Percentiles rank a stretch among this genome's conserved stretches.
Conservation (phyloP, 352 stramenopile species). For the Phytophthora nicotianae region DNA sequence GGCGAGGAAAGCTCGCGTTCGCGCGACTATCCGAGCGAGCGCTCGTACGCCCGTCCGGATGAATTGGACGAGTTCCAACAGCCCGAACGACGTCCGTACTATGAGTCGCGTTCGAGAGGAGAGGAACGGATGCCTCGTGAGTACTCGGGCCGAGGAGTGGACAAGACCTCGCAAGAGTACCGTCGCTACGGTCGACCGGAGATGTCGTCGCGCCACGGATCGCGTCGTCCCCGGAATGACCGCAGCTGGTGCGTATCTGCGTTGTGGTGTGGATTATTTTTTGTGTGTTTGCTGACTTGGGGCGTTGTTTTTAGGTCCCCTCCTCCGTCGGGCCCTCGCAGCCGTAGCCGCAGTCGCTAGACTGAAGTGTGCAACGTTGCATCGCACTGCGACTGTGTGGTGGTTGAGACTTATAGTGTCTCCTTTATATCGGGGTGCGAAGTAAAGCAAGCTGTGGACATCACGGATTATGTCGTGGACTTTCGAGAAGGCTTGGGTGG, state of each 20-base stretch:
- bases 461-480: slow-evolving; percentile 17
- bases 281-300: slow-evolving; percentile 13
- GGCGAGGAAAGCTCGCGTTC: slow-evolving; percentile 27
- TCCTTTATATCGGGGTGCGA: slow-evolving; percentile 9
- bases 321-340: slow-evolving; percentile 27
- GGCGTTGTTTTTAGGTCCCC: slow-evolving; percentile 28
- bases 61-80: slow-evolving; percentile 29
- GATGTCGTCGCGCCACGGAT: slow-evolving; percentile 32
- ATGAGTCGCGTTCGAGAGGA: slow-evolving; percentile 21
- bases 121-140: slow-evolving; percentile 30
- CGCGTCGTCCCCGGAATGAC: slow-evolving; percentile 33
- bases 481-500: slow-evolving; percentile 21
- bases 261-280: not conserved
- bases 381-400: not conserved
- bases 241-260: slow-evolving; percentile 34
- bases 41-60: slow-evolving; percentile 23
- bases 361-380: slow-evolving; percentile 6
- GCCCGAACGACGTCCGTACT: slow-evolving; percentile 24
- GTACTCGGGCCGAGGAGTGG: slow-evolving; percentile 26
- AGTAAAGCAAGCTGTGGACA: slow-evolving; percentile 10
- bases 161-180: slow-evolving; percentile 29
- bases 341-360: slow-evolving; percentile 40
- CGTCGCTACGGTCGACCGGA: slow-evolving; percentile 35
- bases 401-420: not conserved
- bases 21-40: slow-evolving; percentile 24